Evolutionary conservation across 2,329 filamentous ascomycete species (phyloP).

Genomic region (Colletotrichum incanum): DNA sequence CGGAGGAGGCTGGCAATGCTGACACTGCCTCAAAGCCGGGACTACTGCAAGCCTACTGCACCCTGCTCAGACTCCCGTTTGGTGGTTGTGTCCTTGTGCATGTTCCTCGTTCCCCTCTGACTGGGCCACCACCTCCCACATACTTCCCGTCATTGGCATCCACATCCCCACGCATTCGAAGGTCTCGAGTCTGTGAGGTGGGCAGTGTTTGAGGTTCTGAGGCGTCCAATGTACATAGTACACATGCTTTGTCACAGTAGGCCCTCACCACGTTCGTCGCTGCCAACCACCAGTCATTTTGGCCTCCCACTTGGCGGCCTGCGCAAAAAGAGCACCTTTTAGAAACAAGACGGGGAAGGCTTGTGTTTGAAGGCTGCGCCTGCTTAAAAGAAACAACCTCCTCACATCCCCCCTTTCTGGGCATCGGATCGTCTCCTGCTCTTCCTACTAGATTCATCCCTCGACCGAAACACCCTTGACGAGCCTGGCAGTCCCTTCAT

Average conservation of each 20-base stretch:
- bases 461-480: constrained; percentile 15
- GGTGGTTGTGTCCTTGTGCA: constrained; percentile 27
- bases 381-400: constrained; percentile 39
- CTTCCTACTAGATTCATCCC: constrained; percentile 34
- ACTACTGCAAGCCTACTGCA: constrained; percentile 41
- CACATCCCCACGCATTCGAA: constrained; percentile 5
- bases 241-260: not conserved
- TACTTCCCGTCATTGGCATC: constrained; percentile 12
- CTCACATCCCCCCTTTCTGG: constrained; percentile 21
- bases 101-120: not conserved
- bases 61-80: constrained; percentile 34
- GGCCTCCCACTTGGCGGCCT: constrained; percentile 36
- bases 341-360: constrained; percentile 36
- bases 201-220: constrained; percentile 14
- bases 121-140: constrained; percentile 1
- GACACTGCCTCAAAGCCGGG: constrained; percentile 43
- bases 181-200: constrained; percentile 8
- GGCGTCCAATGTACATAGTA: not conserved
- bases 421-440: constrained; percentile 22
- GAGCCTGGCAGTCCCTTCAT: constrained; percentile 32
- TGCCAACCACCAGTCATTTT: constrained; percentile 26
- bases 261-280: not conserved
- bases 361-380: constrained; percentile 29
- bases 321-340: constrained; percentile 14
- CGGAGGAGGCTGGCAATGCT: constrained; percentile 43